phyloP scores from a whole-genome alignment of 2,329 filamentous ascomycete genomes.

The Sphaerulina vaccinii region DNA sequence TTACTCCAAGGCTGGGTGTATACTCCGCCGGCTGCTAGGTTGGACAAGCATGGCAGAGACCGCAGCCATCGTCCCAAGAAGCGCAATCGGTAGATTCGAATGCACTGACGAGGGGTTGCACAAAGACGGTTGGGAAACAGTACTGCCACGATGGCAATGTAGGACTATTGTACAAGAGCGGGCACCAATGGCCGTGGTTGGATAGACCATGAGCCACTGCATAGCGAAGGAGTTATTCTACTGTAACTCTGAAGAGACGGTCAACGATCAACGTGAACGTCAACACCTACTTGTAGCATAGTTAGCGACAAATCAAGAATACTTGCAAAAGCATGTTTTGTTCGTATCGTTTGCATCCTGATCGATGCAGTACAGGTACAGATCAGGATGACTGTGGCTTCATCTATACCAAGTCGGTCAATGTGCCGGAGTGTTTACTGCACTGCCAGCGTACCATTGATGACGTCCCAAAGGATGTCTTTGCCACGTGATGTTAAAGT shows the following conservation, averaged over 20 bases:
- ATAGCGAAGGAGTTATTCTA: slow-evolving; percentile 14
- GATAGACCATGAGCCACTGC: slow-evolving; percentile 1
- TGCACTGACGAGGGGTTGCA: neutral
- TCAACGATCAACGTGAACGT: neutral
- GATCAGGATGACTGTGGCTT: slow-evolving; percentile 1
- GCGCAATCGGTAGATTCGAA: slow-evolving; percentile 26
- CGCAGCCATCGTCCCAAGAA: slow-evolving; percentile 38
- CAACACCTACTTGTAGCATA: slow-evolving; percentile 4
- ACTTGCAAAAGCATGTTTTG: neutral
- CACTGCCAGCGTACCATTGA: neutral
- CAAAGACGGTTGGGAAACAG: neutral
- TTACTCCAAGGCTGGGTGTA: slow-evolving; percentile 35
- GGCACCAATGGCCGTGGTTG: neutral
- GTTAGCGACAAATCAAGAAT: neutral
- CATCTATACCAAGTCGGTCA: slow-evolving; percentile 3
- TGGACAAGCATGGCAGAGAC: slow-evolving; percentile 40
- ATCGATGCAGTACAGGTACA: neutral
- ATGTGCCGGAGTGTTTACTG: neutral
- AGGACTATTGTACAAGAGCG: neutral
- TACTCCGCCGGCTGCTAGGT: slow-evolving; percentile 35
- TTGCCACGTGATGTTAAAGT: no score
- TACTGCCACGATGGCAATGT: neutral
- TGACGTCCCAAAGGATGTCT: neutral
- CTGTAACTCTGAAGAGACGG: neutral
- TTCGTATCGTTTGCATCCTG: neutral